Conservation (phyloP, 2,329 filamentous ascomycete species). For the Aureobasidium sp. region DNA sequence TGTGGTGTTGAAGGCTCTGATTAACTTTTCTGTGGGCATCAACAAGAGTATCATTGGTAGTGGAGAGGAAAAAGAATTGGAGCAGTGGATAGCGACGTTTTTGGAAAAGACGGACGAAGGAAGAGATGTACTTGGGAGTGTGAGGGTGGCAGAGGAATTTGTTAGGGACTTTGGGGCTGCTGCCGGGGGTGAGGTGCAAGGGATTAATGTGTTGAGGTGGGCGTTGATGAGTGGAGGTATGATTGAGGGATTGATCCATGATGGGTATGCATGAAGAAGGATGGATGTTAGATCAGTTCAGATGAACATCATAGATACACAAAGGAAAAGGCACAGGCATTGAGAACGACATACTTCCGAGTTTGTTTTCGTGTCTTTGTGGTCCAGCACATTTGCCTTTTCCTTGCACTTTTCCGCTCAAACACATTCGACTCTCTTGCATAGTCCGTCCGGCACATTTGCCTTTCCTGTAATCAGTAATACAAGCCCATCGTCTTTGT, state of each 20-base stretch:
- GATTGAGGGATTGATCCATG: slow-evolving; percentile 1
- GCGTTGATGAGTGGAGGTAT: slow-evolving; percentile 7
- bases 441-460: too few species aligned
- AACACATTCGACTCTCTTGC: too few species aligned
- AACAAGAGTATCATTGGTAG: background rate
- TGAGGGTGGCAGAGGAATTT: slow-evolving; percentile 3
- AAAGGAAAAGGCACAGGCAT: too few species aligned
- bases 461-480: too few species aligned
- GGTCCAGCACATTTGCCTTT: too few species aligned
- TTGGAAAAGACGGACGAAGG: slow-evolving; percentile 1
- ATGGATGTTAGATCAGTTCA: too few species aligned
- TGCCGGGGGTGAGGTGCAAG: slow-evolving; percentile 4
- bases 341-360: too few species aligned
- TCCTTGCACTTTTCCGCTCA: too few species aligned
- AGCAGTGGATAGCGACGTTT: background rate
- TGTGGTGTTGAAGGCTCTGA: background rate
- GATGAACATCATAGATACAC: background rate
- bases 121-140: background rate
- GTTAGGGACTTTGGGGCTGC: background rate
- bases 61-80: background rate
- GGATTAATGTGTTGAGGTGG: slow-evolving; percentile 3
- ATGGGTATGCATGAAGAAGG: background rate
- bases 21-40: background rate
- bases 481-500: too few species aligned
- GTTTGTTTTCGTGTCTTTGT: too few species aligned